Base-by-base conservation (phyloP, 108 stramenopile genomes). In the Fistulifera pelliculosa region DNA sequence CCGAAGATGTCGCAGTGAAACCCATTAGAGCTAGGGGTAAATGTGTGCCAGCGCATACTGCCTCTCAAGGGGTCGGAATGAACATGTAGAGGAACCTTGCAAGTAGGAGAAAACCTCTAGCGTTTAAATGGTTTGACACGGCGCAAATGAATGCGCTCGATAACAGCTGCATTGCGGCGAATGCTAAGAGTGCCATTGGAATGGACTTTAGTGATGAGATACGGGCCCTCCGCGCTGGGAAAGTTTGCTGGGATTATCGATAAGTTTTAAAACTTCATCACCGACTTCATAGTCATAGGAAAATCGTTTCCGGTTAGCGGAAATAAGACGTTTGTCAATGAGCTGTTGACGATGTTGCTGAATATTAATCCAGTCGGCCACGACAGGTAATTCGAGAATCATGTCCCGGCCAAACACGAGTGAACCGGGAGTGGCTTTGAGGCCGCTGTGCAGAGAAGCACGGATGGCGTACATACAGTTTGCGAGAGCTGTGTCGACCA, bases 321-420 rank as follows among this genome's bases (percentile, higher is more conserved):
- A 22, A 1, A 59, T 28, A 11, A 66, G 40, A 6, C 27, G 13
- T 16, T 42, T 1, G 28, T 65, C 26, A 47, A 65, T 49, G 23
- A 56, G 55, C 27, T 38, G 38, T 50, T 65, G 48, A 25, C 64
- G 28, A 15, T 27, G 13, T 21, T 65, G 15, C 42, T 27, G 28
- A 23, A 65, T 17, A 4, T 4, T 21, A 6, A 45, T 45, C 21
- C 17, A 26, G 25, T 51, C 50, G 24, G 50, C 50, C 3, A 26
- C 12, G 3, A 51, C 22, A 5, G 77, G 77, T 49, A 74, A 53
- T 16, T 65, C 45, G 0, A 72, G 21, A 5, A 77, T 18, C 75
- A 76, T 71, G 49, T 76, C 70, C n/a, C 67, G 58, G 15, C 45
- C 26, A 48, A 70, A 77, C 1, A 51, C 69, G 3, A 73, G 24